Evolutionary conservation across 1,284 basidiomycete species (phyloP).

Genomic region (Trametes hirsuta): DNA sequence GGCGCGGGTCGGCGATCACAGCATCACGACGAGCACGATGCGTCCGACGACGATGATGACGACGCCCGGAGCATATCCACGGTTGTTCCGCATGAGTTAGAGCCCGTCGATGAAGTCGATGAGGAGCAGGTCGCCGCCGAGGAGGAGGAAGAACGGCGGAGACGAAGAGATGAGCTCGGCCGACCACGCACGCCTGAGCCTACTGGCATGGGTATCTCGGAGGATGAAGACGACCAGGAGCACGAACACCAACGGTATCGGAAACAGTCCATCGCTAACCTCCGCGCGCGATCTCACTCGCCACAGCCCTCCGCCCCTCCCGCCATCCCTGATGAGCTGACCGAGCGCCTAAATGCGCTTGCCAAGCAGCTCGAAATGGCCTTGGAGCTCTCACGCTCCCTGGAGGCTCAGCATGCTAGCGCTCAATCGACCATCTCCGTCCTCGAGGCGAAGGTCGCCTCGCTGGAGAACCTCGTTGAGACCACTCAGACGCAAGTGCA

Average conservation of each 20-base stretch:
- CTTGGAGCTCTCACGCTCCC: constrained; percentile 69
- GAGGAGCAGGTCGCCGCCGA: constrained; percentile 58
- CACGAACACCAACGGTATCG: constrained; percentile 19
- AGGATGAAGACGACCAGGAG: constrained; percentile 45
- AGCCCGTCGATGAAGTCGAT: constrained; percentile 75
- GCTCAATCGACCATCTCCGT: constrained; percentile 80
- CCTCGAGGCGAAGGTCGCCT: constrained; percentile 71
- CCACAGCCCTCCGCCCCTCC: constrained; percentile 27
- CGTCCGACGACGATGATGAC: constrained; percentile 47
- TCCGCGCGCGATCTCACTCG: constrained; percentile 26
- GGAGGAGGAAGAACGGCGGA: constrained; percentile 51
- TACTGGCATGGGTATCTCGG: constrained; percentile 64
- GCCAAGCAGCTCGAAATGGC: constrained; percentile 80
- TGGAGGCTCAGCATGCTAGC: constrained; percentile 80
- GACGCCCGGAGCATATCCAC: constrained; percentile 66
- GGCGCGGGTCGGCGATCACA: constrained; percentile 26
- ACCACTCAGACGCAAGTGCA: constrained; percentile 46
- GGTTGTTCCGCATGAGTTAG: constrained; percentile 67
- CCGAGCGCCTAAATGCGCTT: constrained; percentile 71
- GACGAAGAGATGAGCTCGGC: constrained; percentile 59
- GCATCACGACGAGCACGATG: constrained; percentile 44
- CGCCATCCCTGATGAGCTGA: constrained; percentile 60
- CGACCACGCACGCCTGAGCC: constrained; percentile 80
- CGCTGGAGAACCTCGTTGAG: constrained; percentile 60
- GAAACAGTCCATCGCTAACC: constrained; percentile 19